Evolutionary conservation across 2,329 filamentous ascomycete genomes (phyloP).

Genomic region (Purpureocillium takamizusanense): DNA sequence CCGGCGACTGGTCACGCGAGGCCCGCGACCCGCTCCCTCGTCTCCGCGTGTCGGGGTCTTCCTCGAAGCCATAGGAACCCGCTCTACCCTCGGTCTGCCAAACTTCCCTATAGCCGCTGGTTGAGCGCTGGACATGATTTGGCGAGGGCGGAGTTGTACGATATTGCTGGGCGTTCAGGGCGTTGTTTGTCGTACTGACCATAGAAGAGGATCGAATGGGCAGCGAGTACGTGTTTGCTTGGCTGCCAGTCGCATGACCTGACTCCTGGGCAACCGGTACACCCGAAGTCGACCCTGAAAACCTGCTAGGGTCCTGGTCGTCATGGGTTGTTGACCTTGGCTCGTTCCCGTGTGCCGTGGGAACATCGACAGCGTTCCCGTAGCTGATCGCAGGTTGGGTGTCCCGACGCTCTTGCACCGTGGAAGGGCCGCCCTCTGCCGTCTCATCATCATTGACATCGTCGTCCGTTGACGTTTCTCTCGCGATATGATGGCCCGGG

Average conservation of each 20-base stretch:
- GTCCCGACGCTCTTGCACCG: conserved; percentile 2
- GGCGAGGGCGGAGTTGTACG: neutral
- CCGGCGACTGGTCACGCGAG: neutral
- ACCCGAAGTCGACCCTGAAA: too few species aligned
- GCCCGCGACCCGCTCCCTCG: too few species aligned
- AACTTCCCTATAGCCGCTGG: too few species aligned
- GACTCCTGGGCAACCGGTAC: too few species aligned
- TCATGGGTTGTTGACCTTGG: too few species aligned
- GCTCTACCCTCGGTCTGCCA: too few species aligned
- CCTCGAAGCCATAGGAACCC: too few species aligned
- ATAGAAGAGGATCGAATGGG: conserved; percentile 11
- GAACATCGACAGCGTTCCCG: too few species aligned
- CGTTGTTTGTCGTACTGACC: neutral
- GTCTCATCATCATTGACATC: conserved; percentile 9
- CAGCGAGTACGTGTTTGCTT: neutral
- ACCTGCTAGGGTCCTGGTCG: too few species aligned
- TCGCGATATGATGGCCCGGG: conserved; percentile 34
- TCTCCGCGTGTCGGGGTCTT: too few species aligned
- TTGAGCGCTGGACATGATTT: neutral
- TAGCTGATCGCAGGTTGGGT: too few species aligned
- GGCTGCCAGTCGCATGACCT: neutral
- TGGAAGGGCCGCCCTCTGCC: conserved; percentile 4
- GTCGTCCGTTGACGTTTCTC: conserved; percentile 20
- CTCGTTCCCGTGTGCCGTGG: too few species aligned
- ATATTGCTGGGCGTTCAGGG: neutral